Conservation (phyloP, 2,329 filamentous ascomycete species). For the Colletotrichum noveboracense region DNA sequence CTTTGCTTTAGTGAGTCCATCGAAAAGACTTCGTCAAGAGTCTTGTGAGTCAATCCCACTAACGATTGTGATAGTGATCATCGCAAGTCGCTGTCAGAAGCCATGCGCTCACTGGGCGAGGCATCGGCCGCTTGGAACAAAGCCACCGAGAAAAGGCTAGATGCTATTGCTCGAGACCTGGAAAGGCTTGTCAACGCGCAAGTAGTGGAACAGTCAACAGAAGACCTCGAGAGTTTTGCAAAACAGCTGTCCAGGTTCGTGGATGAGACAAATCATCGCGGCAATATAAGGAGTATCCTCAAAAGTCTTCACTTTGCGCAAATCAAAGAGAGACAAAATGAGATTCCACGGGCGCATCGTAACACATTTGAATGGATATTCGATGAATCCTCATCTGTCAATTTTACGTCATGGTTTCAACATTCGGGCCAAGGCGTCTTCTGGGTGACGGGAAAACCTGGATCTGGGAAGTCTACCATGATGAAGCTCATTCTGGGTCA, state of each 20-base stretch:
- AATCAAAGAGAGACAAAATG: neutral
- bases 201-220: too few relatives aligned
- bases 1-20: neutral
- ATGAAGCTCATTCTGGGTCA: slow-evolving; percentile 42
- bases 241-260: neutral
- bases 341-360: slow-evolving; percentile 39
- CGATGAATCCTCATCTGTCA: slow-evolving; percentile 7
- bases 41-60: too few relatives aligned
- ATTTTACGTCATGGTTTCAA: slow-evolving; percentile 32
- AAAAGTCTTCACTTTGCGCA: neutral
- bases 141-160: neutral
- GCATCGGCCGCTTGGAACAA: neutral
- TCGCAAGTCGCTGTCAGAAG: neutral
- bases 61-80: neutral
- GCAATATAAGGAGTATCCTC: neutral
- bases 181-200: neutral
- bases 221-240: neutral
- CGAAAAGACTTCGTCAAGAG: too few relatives aligned
- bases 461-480: slow-evolving; percentile 51
- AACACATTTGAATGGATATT: slow-evolving; percentile 44
- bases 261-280: neutral
- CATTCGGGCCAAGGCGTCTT: slow-evolving; percentile 29
- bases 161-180: neutral
- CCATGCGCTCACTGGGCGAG: neutral
- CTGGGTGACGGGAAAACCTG: slow-evolving; percentile 47